Evolutionary conservation across 2,329 filamentous ascomycete genomes (phyloP), one percentile per base, ranked within the genome.

Genomic region (Fusarium protoensiforme): DNA sequence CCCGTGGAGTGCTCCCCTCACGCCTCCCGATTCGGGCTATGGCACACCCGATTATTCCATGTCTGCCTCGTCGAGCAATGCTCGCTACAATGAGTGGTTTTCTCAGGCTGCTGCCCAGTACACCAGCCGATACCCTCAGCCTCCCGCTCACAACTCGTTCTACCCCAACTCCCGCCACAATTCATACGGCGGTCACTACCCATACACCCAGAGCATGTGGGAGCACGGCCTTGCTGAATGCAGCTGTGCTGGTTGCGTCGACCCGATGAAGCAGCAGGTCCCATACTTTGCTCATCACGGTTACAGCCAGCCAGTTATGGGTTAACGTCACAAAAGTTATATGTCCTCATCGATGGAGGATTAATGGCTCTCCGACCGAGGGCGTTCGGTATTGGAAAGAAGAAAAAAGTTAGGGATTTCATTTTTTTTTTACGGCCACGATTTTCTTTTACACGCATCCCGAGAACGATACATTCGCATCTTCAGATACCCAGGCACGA

Each of bases 1-100:
- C 68, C 82, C 86, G 16, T 83, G 84, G 84, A 82, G 80, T 14
- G 85, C 85, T 56, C 88, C 88, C 8, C 80, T 90, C 65, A 90
- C 89, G 0, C 89, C 89, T 3, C 89, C 89, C 1, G 89, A 91
- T 71, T 91, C 89, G 22, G 89, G 89, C 7, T 91, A 91, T 65
- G 88, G 88, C 48, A 91, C 89, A 0, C 89, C 89, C 6, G 89
- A 91, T 74, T 89, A 90, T 71, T 82, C 84, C 57, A 85, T 87
- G 79, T 90, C 88, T 46, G 87, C 88, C 5, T 84, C 88, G 0
- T 87, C 88, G 1, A 84, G 85, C 72, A 90, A 89, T 64, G 82
- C 85, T 24, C 87, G 84, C 38, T 90, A 90, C 79, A 87, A 88
- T 29, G 89, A 91, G 48, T 91, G 87, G 87, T 89, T 90, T 68